phyloP scores from a whole-genome alignment of 176 grass and related monocot species.

The Zea luxurians region DNA sequence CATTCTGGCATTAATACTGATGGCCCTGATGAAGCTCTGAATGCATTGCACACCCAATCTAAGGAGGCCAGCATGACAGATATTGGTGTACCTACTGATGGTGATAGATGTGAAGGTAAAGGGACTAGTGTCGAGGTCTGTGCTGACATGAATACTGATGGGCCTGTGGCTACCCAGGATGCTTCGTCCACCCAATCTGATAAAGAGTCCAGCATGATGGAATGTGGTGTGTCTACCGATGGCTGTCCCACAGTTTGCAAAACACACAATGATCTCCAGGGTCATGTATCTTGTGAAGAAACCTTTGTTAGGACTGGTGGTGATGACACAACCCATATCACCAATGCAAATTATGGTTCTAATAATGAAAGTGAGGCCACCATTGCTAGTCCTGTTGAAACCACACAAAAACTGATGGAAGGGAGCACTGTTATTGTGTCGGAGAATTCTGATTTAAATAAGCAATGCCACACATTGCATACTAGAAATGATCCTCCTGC shows the following conservation, averaged over 20 bases:
- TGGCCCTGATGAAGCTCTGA: slow-evolving; percentile 15
- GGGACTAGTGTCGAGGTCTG: slow-evolving; percentile 1
- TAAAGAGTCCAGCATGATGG: slow-evolving; percentile 11
- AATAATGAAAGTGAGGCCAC: neutral
- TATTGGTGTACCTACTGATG: slow-evolving; percentile 9
- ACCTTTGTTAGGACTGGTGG: neutral
- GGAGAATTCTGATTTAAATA: slow-evolving; percentile 25
- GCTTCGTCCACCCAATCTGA: neutral
- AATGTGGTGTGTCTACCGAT: slow-evolving; percentile 22
- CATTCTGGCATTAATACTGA: slow-evolving; percentile 21
- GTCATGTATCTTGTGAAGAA: slow-evolving; percentile 27
- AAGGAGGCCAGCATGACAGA: neutral
- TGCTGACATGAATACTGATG: slow-evolving; percentile 36
- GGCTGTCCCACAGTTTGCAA: slow-evolving; percentile 24
- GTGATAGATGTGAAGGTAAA: slow-evolving; percentile 10
- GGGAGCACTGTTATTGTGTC: slow-evolving; percentile 3
- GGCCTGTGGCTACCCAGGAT: slow-evolving; percentile 17
- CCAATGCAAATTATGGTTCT: neutral
- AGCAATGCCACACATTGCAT: slow-evolving; percentile 21
- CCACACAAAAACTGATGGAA: neutral
- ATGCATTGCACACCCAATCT: neutral
- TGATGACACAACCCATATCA: slow-evolving; percentile 1
- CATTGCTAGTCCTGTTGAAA: neutral
- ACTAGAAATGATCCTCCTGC: slow-evolving; percentile 27
- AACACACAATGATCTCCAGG: slow-evolving; percentile 26